Evolutionary conservation across 805 yeast species (phyloP).

Genomic region (Schwanniomyces vanrijiae): DNA sequence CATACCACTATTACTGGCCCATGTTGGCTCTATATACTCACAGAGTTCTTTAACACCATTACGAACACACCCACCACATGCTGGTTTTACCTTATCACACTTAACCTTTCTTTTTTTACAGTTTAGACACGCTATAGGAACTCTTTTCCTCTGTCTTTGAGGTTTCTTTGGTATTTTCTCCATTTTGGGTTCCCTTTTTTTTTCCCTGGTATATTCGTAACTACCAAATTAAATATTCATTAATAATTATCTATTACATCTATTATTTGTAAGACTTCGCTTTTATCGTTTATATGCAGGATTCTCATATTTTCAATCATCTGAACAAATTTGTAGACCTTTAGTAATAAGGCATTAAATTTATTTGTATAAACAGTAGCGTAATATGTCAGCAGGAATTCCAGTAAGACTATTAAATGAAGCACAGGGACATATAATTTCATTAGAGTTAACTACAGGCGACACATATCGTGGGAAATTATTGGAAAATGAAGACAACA

Average conservation of each 20-base stretch:
- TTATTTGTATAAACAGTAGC: not conserved
- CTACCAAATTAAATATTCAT: not conserved
- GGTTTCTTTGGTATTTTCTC: slow-evolving; percentile 3
- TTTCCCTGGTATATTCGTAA: not conserved
- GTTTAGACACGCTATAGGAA: slow-evolving; percentile 40
- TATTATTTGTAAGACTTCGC: not conserved
- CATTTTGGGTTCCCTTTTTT: not conserved
- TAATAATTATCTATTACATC: not conserved
- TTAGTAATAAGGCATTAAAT: not conserved
- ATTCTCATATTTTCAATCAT: not conserved
- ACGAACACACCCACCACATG: slow-evolving; percentile 41
- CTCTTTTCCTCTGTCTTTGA: slow-evolving; percentile 30
- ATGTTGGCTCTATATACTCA: slow-evolving; percentile 39
- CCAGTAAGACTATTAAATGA: slow-evolving; percentile 87
- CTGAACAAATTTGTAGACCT: not conserved
- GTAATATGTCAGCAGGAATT: slow-evolving; percentile 61
- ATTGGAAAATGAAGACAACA: slow-evolving; percentile 85
- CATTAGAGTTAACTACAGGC: slow-evolving; percentile 82
- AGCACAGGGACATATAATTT: slow-evolving; percentile 83
- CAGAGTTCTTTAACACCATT: slow-evolving; percentile 42
- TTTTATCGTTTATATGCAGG: not conserved
- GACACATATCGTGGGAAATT: slow-evolving; percentile 86
- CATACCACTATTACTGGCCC: slow-evolving; percentile 20
- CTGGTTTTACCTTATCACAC: slow-evolving; percentile 42
- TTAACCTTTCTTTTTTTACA: slow-evolving; percentile 44